Percentiles rank a stretch among this genome's conserved stretches.
Evolutionary conservation across 2,329 filamentous ascomycete genomes (phyloP).

Genomic region (Apiospora pterosperma): DNA sequence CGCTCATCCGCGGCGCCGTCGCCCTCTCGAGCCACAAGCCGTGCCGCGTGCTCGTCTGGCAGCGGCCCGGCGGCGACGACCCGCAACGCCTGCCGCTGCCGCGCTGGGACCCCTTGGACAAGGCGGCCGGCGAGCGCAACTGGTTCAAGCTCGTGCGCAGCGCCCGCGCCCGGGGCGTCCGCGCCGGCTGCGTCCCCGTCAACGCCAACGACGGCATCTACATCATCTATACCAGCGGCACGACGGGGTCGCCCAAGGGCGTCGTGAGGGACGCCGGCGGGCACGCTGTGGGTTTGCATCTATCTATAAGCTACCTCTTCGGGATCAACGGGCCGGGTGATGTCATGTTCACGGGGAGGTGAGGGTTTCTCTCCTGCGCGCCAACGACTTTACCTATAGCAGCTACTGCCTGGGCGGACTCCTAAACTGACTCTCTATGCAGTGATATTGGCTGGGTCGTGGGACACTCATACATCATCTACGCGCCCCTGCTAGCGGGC

Average conservation of each 20-base stretch:
- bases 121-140: constrained; percentile 65
- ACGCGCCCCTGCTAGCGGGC: constrained; percentile 80
- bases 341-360: constrained; percentile 45
- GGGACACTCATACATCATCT: constrained; percentile 83
- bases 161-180: constrained; percentile 62
- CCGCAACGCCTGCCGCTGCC: too few relatives aligned
- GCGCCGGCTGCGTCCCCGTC: constrained; percentile 73
- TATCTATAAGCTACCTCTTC: constrained; percentile 81
- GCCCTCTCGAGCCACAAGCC: constrained; percentile 68
- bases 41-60: constrained; percentile 73
- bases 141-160: constrained; percentile 78
- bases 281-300: constrained; percentile 79
- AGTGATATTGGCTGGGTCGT: constrained; percentile 89
- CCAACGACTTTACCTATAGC: not conserved
- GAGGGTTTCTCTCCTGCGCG: constrained; percentile 39
- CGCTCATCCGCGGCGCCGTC: constrained; percentile 73
- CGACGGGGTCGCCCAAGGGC: constrained; percentile 11
- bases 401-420: not conserved
- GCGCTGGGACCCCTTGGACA: constrained; percentile 68
- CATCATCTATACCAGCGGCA: constrained; percentile 13
- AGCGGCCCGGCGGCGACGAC: constrained; percentile 59
- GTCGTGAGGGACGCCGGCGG: constrained; percentile 69
- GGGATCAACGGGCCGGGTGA: constrained; percentile 80
- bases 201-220: constrained; percentile 28
- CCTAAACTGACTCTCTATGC: not conserved